phyloP scores from a whole-genome alignment of 2,329 filamentous ascomycete species.

The Beauveria medogensis region DNA sequence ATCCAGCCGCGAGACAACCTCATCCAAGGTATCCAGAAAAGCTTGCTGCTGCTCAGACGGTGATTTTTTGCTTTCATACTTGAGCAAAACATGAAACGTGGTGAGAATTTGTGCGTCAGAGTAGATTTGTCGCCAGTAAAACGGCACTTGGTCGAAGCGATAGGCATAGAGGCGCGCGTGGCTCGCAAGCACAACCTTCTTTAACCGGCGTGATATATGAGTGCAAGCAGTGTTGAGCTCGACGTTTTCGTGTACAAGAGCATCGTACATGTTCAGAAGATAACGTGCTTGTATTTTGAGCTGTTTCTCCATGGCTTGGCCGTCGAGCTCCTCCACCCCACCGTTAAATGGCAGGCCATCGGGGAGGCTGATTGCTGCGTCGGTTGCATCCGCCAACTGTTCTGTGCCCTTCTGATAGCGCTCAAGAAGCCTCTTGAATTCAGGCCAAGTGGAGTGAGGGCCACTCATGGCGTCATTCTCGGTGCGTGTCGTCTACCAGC shows the following conservation, averaged over 20 bases:
- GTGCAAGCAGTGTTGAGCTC: slow-evolving; percentile 1
- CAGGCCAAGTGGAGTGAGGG: not conserved
- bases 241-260: not conserved
- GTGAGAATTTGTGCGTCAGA: slow-evolving; percentile 62
- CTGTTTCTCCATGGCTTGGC: slow-evolving; percentile 19
- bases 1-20: slow-evolving; percentile 61
- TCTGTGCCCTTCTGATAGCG: not conserved
- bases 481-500: not conserved
- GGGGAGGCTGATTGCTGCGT: not conserved
- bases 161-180: slow-evolving; percentile 63
- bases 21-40: slow-evolving; percentile 31
- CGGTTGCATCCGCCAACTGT: not conserved
- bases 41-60: slow-evolving; percentile 13
- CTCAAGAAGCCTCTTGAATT: not conserved
- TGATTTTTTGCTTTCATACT: not conserved
- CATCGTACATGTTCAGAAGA: slow-evolving; percentile 18
- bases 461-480: not conserved
- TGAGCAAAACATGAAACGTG: slow-evolving; percentile 34
- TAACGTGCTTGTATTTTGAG: slow-evolving; percentile 22
- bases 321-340: not conserved
- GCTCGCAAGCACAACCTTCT: slow-evolving; percentile 50
- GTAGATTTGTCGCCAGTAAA: slow-evolving; percentile 63
- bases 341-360: not conserved
- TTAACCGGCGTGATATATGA: slow-evolving; percentile 35
- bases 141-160: slow-evolving; percentile 57